Conservation (phyloP, 2,329 filamentous ascomycete species). For the Penicillium sumatraense region DNA sequence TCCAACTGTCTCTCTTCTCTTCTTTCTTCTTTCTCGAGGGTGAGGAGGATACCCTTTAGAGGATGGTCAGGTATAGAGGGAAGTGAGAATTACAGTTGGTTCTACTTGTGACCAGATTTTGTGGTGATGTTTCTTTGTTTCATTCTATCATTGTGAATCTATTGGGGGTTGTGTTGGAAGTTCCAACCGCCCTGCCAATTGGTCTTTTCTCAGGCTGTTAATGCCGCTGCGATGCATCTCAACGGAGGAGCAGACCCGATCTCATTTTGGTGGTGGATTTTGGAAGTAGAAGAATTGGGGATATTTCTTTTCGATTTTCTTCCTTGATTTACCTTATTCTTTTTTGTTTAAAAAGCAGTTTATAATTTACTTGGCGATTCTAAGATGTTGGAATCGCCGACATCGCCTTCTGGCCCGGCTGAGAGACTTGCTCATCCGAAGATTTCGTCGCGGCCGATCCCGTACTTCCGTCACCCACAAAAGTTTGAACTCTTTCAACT, state of each 20-base stretch:
- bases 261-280: not conserved
- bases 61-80: no score
- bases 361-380: not conserved
- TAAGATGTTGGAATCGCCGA: not conserved
- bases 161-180: slow-evolving; percentile 1
- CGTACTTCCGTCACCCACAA: slow-evolving; percentile 1
- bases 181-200: not conserved
- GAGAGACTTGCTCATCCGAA: slow-evolving; percentile 13
- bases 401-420: slow-evolving; percentile 2
- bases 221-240: not conserved
- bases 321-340: no score
- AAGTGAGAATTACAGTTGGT: no score
- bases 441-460: slow-evolving; percentile 21
- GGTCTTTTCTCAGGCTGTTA: not conserved
- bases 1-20: no score
- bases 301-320: not conserved
- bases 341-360: no score
- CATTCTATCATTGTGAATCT: no score
- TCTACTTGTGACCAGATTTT: no score
- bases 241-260: not conserved
- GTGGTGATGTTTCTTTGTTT: not conserved
- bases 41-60: no score
- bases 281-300: not conserved
- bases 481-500: not conserved
- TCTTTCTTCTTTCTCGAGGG: no score